Base-by-base conservation (phyloP, 768 basidiomycete species). In the Boletus rubescentipes region DNA sequence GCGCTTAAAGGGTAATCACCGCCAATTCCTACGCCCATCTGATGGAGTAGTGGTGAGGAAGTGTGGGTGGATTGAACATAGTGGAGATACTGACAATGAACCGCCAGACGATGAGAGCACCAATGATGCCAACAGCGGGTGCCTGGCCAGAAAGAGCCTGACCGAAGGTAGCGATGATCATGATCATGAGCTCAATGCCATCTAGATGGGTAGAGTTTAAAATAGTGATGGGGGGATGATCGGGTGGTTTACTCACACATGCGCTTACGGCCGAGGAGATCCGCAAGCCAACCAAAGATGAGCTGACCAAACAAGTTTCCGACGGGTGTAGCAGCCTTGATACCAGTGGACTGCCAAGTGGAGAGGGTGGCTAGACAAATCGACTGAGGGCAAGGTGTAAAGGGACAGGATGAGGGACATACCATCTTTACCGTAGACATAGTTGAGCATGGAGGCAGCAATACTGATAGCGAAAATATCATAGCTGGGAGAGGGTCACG, bases 391-490 rank as follows among this genome's bases (percentile, higher is more conserved):
- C 5, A 45, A 16, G 12, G 12, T 5, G 32, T 29, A 23, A 10
- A 9, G n/a, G 5, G 5, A 6, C 4, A 20, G 18, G 9, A 35
- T 0, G 30, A 37, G 1, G 8, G 20, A 56, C 45, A 21, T 30
- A 60, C 61, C 56, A 4, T 39, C 49, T 15, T 67, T 49, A 41
- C 83, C 82, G 49, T 94, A 94, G 52, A 93, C 85, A 63, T 86
- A 90, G 23, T 87, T 90, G 52, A 96, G 72, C 91, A 95, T 94
- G 0, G 77, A 77, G 0, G 88, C 83, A 0, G 83, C 91, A 41
- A 95, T 89, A 70, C 86, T 91, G 73, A 95, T 95, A 8, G 91
- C 89, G 64, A 94, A 97, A 55, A 95, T 86, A 57, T 93, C 91
- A 63, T 91, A 91, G 29, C 69, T 70, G 8, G 16, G 7, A 35